A percentile compares a stretch with the other conserved stretches of the same genome.
Conservation (phyloP, 1,284 basidiomycete species). For the Bondarzewia mesenterica region DNA sequence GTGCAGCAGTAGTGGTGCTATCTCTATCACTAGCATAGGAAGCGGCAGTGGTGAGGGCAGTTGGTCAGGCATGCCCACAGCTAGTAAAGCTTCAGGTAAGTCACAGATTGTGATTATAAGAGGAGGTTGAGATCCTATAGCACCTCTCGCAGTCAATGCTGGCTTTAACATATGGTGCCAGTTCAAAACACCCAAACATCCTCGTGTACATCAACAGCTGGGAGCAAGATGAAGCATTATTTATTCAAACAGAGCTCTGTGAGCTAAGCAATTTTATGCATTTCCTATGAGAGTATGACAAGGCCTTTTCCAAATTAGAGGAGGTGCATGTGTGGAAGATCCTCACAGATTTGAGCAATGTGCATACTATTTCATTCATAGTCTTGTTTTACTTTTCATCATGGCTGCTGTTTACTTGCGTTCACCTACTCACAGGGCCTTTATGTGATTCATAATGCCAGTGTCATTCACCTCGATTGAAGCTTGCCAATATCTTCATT, state of each 20-base stretch:
- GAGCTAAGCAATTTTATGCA: slow-evolving; percentile 85
- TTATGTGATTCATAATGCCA: slow-evolving; percentile 81
- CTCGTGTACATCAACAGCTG: slow-evolving; percentile 92
- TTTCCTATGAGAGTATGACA: slow-evolving; percentile 92
- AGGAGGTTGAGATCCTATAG: slow-evolving; percentile 92
- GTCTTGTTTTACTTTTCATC: slow-evolving; percentile 6
- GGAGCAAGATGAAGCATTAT: slow-evolving; percentile 90
- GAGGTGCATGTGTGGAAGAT: slow-evolving; percentile 98
- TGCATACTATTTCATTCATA: slow-evolving; percentile 36
- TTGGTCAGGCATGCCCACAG: slow-evolving; percentile 54
- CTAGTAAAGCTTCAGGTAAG: slow-evolving; percentile 35
- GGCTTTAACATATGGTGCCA: slow-evolving; percentile 16
- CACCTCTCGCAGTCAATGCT: slow-evolving; percentile 51
- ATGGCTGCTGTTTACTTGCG: not conserved
- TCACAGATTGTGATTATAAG: slow-evolving; percentile 76
- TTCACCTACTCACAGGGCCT: slow-evolving; percentile 52
- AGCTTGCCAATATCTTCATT: slow-evolving; percentile 96
- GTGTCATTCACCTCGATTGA: slow-evolving; percentile 96
- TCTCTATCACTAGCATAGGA: slow-evolving; percentile 43
- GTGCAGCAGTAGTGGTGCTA: slow-evolving; percentile 68
- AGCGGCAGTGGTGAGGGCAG: slow-evolving; percentile 48
- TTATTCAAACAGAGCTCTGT: slow-evolving; percentile 94
- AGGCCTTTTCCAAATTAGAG: slow-evolving; percentile 77
- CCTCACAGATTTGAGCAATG: slow-evolving; percentile 81
- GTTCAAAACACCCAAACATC: slow-evolving; percentile 57